Percentiles rank a stretch among this genome's conserved stretches.
Conservation (phyloP, 768 basidiomycete genomes). For the Pleurotus salmoneostramineus region DNA sequence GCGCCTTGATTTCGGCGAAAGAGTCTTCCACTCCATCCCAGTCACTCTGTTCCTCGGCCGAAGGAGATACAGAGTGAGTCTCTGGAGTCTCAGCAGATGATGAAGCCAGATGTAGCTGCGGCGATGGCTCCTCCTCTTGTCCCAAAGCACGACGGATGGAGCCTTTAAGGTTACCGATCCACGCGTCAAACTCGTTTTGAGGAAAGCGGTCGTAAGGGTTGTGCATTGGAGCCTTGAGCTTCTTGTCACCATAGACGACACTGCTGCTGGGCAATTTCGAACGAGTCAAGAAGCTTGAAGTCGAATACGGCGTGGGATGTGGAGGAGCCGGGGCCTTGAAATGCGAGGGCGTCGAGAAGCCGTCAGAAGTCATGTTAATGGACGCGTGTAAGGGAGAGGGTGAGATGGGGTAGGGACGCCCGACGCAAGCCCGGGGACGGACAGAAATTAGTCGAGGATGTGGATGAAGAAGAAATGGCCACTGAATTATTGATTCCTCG, state of each 20-base stretch:
- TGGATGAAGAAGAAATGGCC: not conserved
- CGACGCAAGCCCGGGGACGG: not conserved
- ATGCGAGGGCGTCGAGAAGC: not conserved
- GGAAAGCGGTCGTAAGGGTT: slow-evolving; percentile 77
- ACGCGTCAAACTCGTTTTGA: slow-evolving; percentile 63
- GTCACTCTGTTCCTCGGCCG: slow-evolving; percentile 20
- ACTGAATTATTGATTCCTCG: slow-evolving; percentile 3
- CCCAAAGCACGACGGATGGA: slow-evolving; percentile 56
- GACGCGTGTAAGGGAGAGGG: not conserved
- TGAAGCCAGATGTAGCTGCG: slow-evolving; percentile 9
- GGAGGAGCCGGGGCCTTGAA: slow-evolving; percentile 2
- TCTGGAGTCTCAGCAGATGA: slow-evolving; percentile 14
- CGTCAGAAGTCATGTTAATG: too few species aligned
- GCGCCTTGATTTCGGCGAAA: slow-evolving; percentile 48
- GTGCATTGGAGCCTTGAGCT: slow-evolving; percentile 45
- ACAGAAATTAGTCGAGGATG: not conserved
- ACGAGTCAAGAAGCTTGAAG: slow-evolving; percentile 1
- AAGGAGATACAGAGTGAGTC: slow-evolving; percentile 12
- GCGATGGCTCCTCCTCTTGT: slow-evolving; percentile 28
- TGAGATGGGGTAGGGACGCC: not conserved
- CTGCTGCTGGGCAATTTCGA: not conserved
- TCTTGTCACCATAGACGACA: not conserved
- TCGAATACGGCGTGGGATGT: slow-evolving; percentile 5
- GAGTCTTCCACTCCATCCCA: slow-evolving; percentile 45
- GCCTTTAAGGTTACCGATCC: slow-evolving; percentile 61